Percentiles rank a stretch among this genome's conserved stretches.
Conservation (phyloP, 75 land plant genomes). For the Selaginella tamariscina region DNA sequence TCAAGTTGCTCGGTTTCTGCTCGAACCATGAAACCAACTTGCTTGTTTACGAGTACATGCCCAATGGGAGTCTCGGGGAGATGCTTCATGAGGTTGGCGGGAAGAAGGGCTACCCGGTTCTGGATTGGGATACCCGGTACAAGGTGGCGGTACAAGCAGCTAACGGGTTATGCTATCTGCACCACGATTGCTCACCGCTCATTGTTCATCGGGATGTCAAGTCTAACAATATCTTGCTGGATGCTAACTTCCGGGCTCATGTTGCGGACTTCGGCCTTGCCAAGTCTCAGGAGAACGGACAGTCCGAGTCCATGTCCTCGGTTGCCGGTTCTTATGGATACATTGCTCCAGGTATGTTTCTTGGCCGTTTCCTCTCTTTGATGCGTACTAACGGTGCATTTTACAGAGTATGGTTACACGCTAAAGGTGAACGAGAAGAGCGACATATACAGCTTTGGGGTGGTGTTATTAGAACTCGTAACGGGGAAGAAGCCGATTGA, state of each 20-base stretch:
- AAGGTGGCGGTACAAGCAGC: slow-evolving; percentile 56
- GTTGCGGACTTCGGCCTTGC: slow-evolving; percentile 88
- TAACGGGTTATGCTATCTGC: slow-evolving; percentile 52
- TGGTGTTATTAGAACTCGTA: slow-evolving; percentile 71
- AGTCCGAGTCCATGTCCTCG: slow-evolving; percentile 67
- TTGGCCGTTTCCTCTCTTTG: not conserved
- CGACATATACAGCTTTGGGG: slow-evolving; percentile 91
- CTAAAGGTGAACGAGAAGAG: slow-evolving; percentile 74
- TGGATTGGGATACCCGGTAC: slow-evolving; percentile 36
- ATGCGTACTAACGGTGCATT: not conserved
- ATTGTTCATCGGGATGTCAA: slow-evolving; percentile 81
- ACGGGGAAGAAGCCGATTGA: slow-evolving; percentile 69
- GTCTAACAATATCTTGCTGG: slow-evolving; percentile 73
- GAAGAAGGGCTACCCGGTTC: slow-evolving; percentile 14
- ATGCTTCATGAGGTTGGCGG: slow-evolving; percentile 19
- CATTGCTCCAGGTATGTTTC: slow-evolving; percentile 67
- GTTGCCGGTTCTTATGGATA: slow-evolving; percentile 90
- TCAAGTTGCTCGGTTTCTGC: slow-evolving; percentile 10
- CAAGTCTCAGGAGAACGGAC: slow-evolving; percentile 41
- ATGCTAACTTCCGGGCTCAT: slow-evolving; percentile 51
- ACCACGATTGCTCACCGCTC: slow-evolving; percentile 68
- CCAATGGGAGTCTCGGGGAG: slow-evolving; percentile 11
- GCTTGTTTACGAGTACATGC: slow-evolving; percentile 9
- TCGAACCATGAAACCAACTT: slow-evolving; percentile 12
- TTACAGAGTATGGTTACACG: slow-evolving; percentile 78